Conservation (phyloP, 2,329 filamentous ascomycete genomes). For the Coniochaeta hoffmannii region DNA sequence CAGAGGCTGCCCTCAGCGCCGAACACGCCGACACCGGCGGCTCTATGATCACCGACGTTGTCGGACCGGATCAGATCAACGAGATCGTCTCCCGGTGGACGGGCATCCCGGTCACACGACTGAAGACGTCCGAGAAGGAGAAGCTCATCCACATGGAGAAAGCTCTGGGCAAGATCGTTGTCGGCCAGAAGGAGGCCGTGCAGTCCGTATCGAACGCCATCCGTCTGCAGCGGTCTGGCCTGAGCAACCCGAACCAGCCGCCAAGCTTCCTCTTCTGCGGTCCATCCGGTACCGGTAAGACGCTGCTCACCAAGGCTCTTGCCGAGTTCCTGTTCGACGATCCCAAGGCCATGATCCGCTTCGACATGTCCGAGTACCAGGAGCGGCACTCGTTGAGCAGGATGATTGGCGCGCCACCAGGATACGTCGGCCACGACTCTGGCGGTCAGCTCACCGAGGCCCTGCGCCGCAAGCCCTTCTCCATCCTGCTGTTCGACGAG, state of each 20-base stretch:
- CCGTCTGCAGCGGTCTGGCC: constrained; percentile 85
- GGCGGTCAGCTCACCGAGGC: constrained; percentile 94
- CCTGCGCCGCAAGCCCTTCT: constrained; percentile 90
- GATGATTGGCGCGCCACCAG: constrained; percentile 96
- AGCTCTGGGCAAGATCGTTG: constrained; percentile 72
- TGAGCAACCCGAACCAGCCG: constrained; percentile 92
- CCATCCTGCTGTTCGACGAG: constrained; percentile 94
- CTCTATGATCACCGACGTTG: constrained; percentile 82
- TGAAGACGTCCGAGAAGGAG: constrained; percentile 94
- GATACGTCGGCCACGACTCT: constrained; percentile 93
- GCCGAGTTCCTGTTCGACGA: constrained; percentile 99
- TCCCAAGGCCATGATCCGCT: constrained; percentile 93
- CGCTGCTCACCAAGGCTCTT: constrained; percentile 89
- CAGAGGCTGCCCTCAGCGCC: constrained; percentile 63
- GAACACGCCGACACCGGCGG: constrained; percentile 50
- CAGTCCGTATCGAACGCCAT: constrained; percentile 92
- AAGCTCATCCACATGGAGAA: constrained; percentile 98
- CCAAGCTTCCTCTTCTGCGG: constrained; percentile 98
- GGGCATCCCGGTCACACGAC: constrained; percentile 91
- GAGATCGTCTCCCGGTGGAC: constrained; percentile 97
- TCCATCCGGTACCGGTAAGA: constrained; percentile 97
- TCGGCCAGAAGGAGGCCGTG: constrained; percentile 93
- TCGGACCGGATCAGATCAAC: constrained; percentile 97
- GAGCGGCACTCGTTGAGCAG: constrained; percentile 90
- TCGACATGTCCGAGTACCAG: constrained; percentile 99